Evolutionary conservation across 2,329 filamentous ascomycete species (phyloP).

Genomic region (Zasmidium cellare): DNA sequence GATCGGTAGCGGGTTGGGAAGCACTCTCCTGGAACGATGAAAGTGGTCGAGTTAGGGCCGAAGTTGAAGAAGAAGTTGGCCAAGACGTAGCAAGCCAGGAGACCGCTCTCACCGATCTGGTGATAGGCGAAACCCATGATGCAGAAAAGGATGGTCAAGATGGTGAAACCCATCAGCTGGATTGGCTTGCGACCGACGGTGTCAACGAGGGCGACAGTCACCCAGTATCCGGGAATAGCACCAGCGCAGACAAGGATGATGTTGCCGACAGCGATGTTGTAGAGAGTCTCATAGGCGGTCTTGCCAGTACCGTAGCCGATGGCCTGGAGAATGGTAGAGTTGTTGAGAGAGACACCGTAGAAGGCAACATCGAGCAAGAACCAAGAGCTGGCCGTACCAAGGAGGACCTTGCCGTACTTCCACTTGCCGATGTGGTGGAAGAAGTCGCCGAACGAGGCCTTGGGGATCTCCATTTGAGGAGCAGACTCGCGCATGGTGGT

Average conservation of each 20-base stretch:
- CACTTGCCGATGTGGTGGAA: conserved; percentile 66
- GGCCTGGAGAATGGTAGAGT: conserved; percentile 67
- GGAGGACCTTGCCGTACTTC: conserved; percentile 70
- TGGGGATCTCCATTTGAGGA: conserved; percentile 61
- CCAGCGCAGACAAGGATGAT: conserved; percentile 76
- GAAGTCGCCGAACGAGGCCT: conserved; percentile 74
- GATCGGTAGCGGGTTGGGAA: conserved; percentile 52
- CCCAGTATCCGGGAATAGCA: conserved; percentile 80
- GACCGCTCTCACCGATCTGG: conserved; percentile 41
- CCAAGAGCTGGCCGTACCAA: conserved; percentile 83
- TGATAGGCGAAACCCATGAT: conserved; percentile 52
- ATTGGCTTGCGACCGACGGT: conserved; percentile 76
- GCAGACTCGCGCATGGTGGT: conserved; percentile 56
- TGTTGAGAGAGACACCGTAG: conserved; percentile 68
- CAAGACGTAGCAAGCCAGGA: conserved; percentile 49
- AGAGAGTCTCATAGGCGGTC: conserved; percentile 68
- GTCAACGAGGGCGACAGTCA: conserved; percentile 73
- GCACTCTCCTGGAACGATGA: conserved; percentile 54
- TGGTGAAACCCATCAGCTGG: conserved; percentile 58
- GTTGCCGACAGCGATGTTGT: conserved; percentile 76
- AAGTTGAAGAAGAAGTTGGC: conserved; percentile 57
- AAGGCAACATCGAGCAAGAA: conserved; percentile 70
- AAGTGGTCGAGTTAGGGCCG: conserved; percentile 53
- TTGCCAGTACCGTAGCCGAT: conserved; percentile 69
- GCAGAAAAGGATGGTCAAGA: conserved; percentile 51